Evolutionary conservation across 441 rosid species (phyloP).

Genomic region (Pelargonium cotyledonis): DNA sequence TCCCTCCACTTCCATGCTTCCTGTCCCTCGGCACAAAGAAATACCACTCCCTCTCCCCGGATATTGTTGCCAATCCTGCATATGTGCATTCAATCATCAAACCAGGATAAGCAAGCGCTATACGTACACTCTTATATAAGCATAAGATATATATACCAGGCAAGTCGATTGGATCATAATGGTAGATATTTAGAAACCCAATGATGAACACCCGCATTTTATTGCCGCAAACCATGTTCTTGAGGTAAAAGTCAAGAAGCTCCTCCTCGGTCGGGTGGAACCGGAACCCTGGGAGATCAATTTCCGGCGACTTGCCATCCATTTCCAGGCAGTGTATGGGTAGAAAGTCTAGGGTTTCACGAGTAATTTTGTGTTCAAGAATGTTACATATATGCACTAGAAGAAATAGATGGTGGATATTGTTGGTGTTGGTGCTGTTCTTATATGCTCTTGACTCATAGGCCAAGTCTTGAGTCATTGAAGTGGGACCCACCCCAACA

Average conservation of each 20-base stretch:
- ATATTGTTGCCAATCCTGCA: constrained; percentile 55
- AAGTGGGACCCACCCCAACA: neutral
- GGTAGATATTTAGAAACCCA: constrained; percentile 65
- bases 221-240: constrained; percentile 55
- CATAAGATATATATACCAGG: constrained; percentile 42
- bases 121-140: neutral
- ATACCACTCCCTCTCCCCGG: constrained; percentile 90
- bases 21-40: constrained; percentile 91
- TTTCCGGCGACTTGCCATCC: constrained; percentile 30
- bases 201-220: constrained; percentile 45
- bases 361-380: too few relatives aligned
- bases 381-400: neutral
- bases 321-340: constrained; percentile 9
- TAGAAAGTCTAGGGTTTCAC: too few relatives aligned
- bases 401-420: neutral
- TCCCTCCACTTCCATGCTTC: constrained; percentile 77
- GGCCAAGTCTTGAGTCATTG: neutral
- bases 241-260: constrained; percentile 80
- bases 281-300: constrained; percentile 82
- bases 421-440: neutral
- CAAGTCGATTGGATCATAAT: constrained; percentile 72
- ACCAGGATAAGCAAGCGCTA: too few relatives aligned
- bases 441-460: neutral
- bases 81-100: neutral
- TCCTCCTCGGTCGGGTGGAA: constrained; percentile 95